phyloP scores from a whole-genome alignment of 345 rosid species.

The Gossypium sturtianum region DNA sequence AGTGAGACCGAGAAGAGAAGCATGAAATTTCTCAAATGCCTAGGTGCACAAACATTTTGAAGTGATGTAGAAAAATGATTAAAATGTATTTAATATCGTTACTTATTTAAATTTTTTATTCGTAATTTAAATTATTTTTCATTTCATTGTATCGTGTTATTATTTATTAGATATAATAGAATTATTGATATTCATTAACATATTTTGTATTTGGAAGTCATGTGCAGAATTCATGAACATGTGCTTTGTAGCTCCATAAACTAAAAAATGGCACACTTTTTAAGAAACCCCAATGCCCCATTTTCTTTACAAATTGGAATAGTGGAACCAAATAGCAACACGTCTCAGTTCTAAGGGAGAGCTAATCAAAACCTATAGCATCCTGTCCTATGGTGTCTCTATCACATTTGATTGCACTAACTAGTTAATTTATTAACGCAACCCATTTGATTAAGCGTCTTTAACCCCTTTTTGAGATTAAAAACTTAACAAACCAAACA shows the following conservation, averaged over 20 bases:
- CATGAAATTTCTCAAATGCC: too few species aligned
- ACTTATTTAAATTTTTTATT: too few species aligned
- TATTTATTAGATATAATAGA: too few species aligned
- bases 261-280: background rate
- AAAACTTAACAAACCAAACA: background rate
- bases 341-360: background rate
- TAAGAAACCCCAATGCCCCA: background rate
- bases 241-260: background rate
- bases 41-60: too few species aligned
- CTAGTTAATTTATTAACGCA: background rate
- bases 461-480: background rate
- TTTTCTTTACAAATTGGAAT: background rate
- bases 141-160: too few species aligned
- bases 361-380: constrained; percentile 1
- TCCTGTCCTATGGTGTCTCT: background rate
- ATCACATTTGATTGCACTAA: background rate
- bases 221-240: constrained; percentile 5
- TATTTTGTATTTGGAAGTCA: background rate
- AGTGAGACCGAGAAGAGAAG: too few species aligned
- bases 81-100: too few species aligned
- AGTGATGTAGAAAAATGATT: too few species aligned
- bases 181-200: background rate
- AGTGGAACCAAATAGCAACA: background rate
- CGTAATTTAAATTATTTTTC: too few species aligned
- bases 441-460: background rate